Percentiles rank a stretch among this genome's conserved stretches.
Evolutionary conservation across 208 protist species (phyloP).

Genomic region (Trypanosoma brucei): DNA sequence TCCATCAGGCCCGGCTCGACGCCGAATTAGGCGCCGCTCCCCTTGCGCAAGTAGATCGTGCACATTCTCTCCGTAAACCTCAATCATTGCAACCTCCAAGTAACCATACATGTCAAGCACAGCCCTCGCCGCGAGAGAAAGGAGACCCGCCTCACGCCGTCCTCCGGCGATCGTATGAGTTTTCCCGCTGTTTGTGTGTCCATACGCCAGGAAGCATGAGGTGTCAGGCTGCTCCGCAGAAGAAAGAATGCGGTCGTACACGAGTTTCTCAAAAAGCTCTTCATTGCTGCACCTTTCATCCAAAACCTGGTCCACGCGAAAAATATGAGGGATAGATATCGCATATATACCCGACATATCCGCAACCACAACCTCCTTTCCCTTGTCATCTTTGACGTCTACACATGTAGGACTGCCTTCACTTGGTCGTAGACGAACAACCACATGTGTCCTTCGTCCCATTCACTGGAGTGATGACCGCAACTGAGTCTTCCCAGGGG

Average conservation of each 20-base stretch:
- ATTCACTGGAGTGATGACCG: constrained; percentile 10
- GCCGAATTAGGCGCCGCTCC: constrained; percentile 48
- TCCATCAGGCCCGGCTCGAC: constrained; percentile 22
- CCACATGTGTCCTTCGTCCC: constrained; percentile 61
- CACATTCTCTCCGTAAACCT: constrained; percentile 81
- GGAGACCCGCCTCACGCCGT: constrained; percentile 57
- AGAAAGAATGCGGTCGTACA: constrained; percentile 44
- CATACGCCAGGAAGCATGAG: constrained; percentile 84
- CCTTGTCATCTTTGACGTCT: constrained; percentile 15
- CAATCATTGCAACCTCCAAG: constrained; percentile 81
- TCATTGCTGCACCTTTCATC: constrained; percentile 38
- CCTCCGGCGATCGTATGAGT: constrained; percentile 81
- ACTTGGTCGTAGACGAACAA: constrained; percentile 51
- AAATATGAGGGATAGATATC: constrained; percentile 10
- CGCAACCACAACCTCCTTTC: constrained; percentile 13
- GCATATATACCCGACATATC: constrained; percentile 14
- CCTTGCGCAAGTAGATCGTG: constrained; percentile 76
- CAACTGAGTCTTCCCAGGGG: background rate
- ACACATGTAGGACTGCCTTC: constrained; percentile 35
- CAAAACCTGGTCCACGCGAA: constrained; percentile 35
- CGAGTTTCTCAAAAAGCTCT: constrained; percentile 60
- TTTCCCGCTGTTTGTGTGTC: constrained; percentile 87
- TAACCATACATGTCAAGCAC: constrained; percentile 66
- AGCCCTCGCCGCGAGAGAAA: constrained; percentile 62
- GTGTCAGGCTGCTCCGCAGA: constrained; percentile 63